Conservation (phyloP, 495 filamentous ascomycete species). For the Oidiodendron maius region DNA sequence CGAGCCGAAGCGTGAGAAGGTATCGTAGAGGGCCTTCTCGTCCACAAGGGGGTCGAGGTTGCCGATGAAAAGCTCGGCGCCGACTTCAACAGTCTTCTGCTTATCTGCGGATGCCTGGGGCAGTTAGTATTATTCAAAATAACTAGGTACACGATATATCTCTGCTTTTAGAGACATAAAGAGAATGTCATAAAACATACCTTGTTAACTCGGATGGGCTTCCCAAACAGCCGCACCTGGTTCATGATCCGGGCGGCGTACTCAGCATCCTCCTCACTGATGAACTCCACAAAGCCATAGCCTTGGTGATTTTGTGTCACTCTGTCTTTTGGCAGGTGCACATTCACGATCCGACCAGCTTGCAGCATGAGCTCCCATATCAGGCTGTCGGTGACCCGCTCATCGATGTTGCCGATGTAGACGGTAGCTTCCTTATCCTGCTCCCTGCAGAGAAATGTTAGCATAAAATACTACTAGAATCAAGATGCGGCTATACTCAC, state of each 20-base stretch:
- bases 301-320: slow-evolving; percentile 96
- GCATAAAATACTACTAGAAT: neutral
- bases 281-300: slow-evolving; percentile 98
- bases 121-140: slow-evolving; percentile 16
- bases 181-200: slow-evolving; percentile 23
- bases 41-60: slow-evolving; percentile 94
- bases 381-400: slow-evolving; percentile 83
- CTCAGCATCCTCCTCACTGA: slow-evolving; percentile 91
- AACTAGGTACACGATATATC: too few relatives aligned
- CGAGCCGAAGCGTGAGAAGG: slow-evolving; percentile 88
- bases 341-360: slow-evolving; percentile 91
- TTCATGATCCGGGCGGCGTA: slow-evolving; percentile 98
- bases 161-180: neutral
- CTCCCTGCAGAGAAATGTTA: slow-evolving; percentile 55
- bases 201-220: slow-evolving; percentile 96
- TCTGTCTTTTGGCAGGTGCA: slow-evolving; percentile 95
- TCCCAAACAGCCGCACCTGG: slow-evolving; percentile 85
- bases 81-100: slow-evolving; percentile 91
- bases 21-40: slow-evolving; percentile 95
- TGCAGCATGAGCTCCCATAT: slow-evolving; percentile 98
- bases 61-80: slow-evolving; percentile 94
- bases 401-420: slow-evolving; percentile 97
- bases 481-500: slow-evolving; percentile 38
- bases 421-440: slow-evolving; percentile 98
- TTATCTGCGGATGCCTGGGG: slow-evolving; percentile 77